Conservation (phyloP, 2,329 filamentous ascomycete species). For the Lizonia empirigonia region DNA sequence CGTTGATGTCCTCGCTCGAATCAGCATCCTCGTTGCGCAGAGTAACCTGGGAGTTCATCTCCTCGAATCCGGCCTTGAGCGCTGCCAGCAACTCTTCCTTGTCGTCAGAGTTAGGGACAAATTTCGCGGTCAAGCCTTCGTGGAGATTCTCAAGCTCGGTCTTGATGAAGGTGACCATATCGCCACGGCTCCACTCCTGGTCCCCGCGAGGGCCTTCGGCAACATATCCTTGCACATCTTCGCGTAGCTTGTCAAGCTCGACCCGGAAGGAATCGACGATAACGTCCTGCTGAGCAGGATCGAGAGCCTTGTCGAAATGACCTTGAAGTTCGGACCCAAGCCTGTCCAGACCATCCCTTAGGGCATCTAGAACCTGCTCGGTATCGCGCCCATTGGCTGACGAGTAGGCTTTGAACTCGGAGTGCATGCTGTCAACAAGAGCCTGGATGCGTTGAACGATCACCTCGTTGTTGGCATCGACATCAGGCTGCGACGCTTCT, state of each 20-base stretch:
- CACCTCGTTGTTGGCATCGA: conserved; percentile 62
- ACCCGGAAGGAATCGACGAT: conserved; percentile 71
- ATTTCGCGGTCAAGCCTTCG: conserved; percentile 60
- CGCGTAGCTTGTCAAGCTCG: conserved; percentile 68
- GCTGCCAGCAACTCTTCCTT: conserved; percentile 50
- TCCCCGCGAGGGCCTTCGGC: conserved; percentile 52
- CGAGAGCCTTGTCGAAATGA: conserved; percentile 76
- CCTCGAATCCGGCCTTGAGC: conserved; percentile 48
- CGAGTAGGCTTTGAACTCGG: conserved; percentile 77
- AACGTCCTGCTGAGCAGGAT: conserved; percentile 74
- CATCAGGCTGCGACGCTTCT: conserved; percentile 58
- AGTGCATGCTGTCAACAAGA: conserved; percentile 65
- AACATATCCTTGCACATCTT: conserved; percentile 62
- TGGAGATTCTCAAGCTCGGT: conserved; percentile 67
- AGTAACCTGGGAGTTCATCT: conserved; percentile 50
- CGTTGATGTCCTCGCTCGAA: conserved; percentile 58
- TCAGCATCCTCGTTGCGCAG: conserved; percentile 46
- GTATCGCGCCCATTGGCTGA: conserved; percentile 80
- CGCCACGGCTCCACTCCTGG: conserved; percentile 48
- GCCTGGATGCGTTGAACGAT: conserved; percentile 65
- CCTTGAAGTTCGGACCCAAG: conserved; percentile 79
- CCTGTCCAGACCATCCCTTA: conserved; percentile 84
- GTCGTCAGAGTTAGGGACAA: conserved; percentile 38
- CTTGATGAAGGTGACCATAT: conserved; percentile 58
- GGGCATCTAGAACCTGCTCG: conserved; percentile 84